Conservation (phyloP, 2,329 filamentous ascomycete species). For the Elsinoe australis region DNA sequence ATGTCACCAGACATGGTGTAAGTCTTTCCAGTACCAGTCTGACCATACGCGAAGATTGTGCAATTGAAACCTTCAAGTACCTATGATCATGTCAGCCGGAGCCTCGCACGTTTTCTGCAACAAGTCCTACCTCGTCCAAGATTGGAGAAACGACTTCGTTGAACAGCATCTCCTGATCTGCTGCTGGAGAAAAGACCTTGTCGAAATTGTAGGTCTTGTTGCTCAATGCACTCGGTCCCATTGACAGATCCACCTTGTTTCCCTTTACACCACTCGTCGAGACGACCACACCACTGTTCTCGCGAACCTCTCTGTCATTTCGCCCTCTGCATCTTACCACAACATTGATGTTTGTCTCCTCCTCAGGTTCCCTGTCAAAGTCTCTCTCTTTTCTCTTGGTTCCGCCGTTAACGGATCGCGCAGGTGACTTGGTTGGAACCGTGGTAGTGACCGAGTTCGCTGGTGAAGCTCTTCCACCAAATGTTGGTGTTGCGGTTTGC, state of each 20-base stretch:
- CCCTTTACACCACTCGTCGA: constrained; percentile 82
- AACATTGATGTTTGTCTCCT: constrained; percentile 96
- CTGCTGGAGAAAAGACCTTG: constrained; percentile 90
- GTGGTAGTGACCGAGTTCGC: constrained; percentile 60
- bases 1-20: constrained; percentile 99
- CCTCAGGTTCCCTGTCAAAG: constrained; percentile 56
- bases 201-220: constrained; percentile 98
- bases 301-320: constrained; percentile 82
- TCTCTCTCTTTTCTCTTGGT: constrained; percentile 80
- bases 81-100: constrained; percentile 41
- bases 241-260: constrained; percentile 73
- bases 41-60: constrained; percentile 96
- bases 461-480: constrained; percentile 56
- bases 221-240: constrained; percentile 85
- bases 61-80: constrained; percentile 94
- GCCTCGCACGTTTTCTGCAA: not conserved
- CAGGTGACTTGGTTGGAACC: constrained; percentile 35
- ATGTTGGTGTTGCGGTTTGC: constrained; percentile 41
- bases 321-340: constrained; percentile 90
- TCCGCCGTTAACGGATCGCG: constrained; percentile 45
- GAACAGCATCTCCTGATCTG: constrained; percentile 88
- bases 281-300: constrained; percentile 91
- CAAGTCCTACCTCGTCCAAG: constrained; percentile 75
- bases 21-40: constrained; percentile 96
- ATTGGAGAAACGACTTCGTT: constrained; percentile 94